Percentiles rank a stretch among this genome's conserved stretches.
These are phyloP conservation scores for Hemileccinum impolitum DNA, from an alignment of 768 basidiomycete genomes.

Conservation along the genomic window DNA sequence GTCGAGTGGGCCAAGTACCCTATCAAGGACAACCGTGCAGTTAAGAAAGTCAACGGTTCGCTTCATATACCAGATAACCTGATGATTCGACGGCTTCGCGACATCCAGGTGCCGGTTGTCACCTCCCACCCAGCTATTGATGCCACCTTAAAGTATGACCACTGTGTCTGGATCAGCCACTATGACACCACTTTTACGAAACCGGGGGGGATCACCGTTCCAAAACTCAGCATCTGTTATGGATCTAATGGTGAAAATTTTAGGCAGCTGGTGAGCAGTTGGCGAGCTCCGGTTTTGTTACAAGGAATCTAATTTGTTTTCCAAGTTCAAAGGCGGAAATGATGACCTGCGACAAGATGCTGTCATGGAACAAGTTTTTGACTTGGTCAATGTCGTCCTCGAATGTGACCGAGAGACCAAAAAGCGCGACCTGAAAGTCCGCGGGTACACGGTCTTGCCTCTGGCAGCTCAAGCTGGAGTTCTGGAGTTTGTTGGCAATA, in stretches of 20 bases:
- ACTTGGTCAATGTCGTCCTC: constrained; percentile 79
- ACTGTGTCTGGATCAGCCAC: constrained; percentile 63
- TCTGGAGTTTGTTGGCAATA: constrained; percentile 87
- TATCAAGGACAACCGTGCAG: constrained; percentile 37
- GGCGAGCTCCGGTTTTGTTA: background rate
- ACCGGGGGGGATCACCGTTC: constrained; percentile 78
- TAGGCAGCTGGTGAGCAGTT: constrained; percentile 69
- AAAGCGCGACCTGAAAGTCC: constrained; percentile 66
- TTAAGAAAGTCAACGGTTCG: constrained; percentile 25
- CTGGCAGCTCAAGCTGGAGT: constrained; percentile 78
- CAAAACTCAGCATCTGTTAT: constrained; percentile 74
- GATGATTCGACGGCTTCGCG: constrained; percentile 45
- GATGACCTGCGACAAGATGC: constrained; percentile 97
- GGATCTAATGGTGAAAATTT: constrained; percentile 64
- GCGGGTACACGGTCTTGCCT: constrained; percentile 88
- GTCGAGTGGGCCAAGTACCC: constrained; percentile 70
- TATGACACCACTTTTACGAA: constrained; percentile 58
- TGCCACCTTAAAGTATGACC: constrained; percentile 59
- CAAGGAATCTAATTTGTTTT: constrained; percentile 3
- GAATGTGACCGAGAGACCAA: constrained; percentile 70
- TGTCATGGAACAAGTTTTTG: constrained; percentile 98
- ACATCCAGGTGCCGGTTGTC: constrained; percentile 78
- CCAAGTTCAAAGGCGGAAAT: constrained; percentile 84
- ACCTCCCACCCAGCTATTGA: constrained; percentile 72
- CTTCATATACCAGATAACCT: constrained; percentile 44